Evolutionary conservation across 1,284 basidiomycete species (phyloP), one percentile per base, ranked within the genome.

Genomic region (Marasmius oreades): DNA sequence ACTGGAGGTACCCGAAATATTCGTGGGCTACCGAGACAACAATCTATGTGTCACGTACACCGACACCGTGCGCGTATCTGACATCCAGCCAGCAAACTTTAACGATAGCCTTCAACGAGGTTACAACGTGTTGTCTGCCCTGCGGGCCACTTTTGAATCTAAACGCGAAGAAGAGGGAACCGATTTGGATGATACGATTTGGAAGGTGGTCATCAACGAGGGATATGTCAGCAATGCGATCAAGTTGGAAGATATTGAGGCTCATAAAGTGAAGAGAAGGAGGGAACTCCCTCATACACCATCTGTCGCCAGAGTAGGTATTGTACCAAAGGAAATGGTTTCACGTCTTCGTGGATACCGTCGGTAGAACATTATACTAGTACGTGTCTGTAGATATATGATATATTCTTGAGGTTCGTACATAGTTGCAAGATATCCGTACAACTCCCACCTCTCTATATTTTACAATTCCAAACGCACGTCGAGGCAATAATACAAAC

Each of bases 1-100:
- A 22, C 34, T 56, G 11, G 55, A 23, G 12, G 48, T 56, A n/a
- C 47, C 39, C 6, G 39, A 51, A 43, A 56, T 56, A 3, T 56
- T 45, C 18, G 34, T 56, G 5, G 55, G 55, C 12, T 51, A 51
- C 28, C 55, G 55, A 1, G 39, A 42, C 39, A 22, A 34, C 47
- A 23, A 18, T 18, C 26, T 37, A 1, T 12, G 36, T 6, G 26
- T 50, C 33, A 20, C 39, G 11, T 28, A 22, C 14, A 55, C 53
- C 18, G 7, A 26, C 7, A 34, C 31, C 28, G 34, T 48, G 3
- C 45, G 34, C 18, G 36, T 33, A 11, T 16, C 36, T 2, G 43
- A 53, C 20, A 45, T 53, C 52, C 24, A 46, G 20, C 39, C 52
- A 26, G 12, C 12, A 16, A 45, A 31, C 20, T 34, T 45, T 18